Conservation (phyloP, 1,284 basidiomycete genomes). For the Paramarasmius palmivorus region DNA sequence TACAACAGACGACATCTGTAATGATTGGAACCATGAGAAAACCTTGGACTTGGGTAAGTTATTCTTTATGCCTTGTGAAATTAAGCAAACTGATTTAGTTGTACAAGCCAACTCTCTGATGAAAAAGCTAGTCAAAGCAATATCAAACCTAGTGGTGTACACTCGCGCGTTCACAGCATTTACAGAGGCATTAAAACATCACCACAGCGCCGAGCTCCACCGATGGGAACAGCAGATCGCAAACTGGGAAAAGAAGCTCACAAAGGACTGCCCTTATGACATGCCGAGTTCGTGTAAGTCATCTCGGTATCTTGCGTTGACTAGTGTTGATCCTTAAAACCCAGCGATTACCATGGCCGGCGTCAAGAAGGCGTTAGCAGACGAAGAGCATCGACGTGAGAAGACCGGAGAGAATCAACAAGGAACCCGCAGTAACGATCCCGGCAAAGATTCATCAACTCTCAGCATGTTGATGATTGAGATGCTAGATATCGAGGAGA, state of each 20-base stretch:
- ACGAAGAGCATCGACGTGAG: background rate
- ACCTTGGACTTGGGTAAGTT: slow-evolving; percentile 1
- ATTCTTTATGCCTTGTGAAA: background rate
- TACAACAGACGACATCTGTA: background rate
- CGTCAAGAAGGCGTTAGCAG: background rate
- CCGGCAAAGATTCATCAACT: too few relatives aligned
- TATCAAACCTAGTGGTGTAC: background rate
- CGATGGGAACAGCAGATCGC: background rate
- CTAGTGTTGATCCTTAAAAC: background rate
- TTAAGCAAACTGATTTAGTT: background rate
- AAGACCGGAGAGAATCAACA: background rate
- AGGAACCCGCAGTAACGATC: too few relatives aligned
- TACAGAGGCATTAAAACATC: background rate
- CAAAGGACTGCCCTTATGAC: background rate
- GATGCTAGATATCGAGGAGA: slow-evolving; percentile 7
- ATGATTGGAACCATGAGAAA: background rate
- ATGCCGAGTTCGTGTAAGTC: background rate
- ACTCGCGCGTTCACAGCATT: background rate
- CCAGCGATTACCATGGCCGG: background rate
- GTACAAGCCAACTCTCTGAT: background rate
- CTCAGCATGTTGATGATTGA: background rate
- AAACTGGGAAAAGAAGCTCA: background rate
- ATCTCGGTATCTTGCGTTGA: background rate
- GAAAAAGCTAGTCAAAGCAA: background rate
- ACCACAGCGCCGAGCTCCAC: background rate